Conservation (phyloP, 1,139 yeast genomes). For the Pichia sp. region DNA sequence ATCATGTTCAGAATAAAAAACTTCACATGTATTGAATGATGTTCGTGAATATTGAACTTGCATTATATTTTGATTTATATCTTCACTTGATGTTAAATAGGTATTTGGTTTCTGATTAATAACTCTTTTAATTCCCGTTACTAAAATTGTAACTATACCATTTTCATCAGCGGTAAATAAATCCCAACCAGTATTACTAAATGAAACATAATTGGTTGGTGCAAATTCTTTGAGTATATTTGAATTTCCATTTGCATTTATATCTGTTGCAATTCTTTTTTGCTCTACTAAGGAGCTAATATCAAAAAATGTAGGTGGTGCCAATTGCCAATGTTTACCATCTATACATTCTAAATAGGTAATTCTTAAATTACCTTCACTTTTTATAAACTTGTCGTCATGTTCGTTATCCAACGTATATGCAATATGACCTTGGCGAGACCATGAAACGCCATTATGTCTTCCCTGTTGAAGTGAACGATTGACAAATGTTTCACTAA, state of each 20-base stretch:
- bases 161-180: conserved; percentile 43
- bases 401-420: conserved; percentile 35
- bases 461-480: conserved; percentile 3
- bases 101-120: conserved; percentile 10
- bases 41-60: conserved; percentile 29
- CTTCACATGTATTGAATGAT: conserved; percentile 33
- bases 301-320: conserved; percentile 37
- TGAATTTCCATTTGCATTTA: no score
- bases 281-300: conserved; percentile 3
- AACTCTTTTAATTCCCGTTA: conserved; percentile 28
- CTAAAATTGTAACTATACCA: conserved; percentile 46
- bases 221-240: neutral
- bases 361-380: conserved; percentile 34
- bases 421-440: conserved; percentile 68
- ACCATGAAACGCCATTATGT: conserved; percentile 53
- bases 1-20: conserved; percentile 25
- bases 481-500: conserved; percentile 8
- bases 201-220: conserved; percentile 30
- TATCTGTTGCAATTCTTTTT: no score
- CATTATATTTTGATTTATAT: conserved; percentile 26
- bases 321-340: conserved; percentile 62
- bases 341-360: conserved; percentile 60
- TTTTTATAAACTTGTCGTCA: conserved; percentile 3
- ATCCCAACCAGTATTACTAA: conserved; percentile 52
- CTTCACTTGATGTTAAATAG: conserved; percentile 1